Conservation (phyloP, 805 yeast species). For the Yarrowia divulgata region DNA sequence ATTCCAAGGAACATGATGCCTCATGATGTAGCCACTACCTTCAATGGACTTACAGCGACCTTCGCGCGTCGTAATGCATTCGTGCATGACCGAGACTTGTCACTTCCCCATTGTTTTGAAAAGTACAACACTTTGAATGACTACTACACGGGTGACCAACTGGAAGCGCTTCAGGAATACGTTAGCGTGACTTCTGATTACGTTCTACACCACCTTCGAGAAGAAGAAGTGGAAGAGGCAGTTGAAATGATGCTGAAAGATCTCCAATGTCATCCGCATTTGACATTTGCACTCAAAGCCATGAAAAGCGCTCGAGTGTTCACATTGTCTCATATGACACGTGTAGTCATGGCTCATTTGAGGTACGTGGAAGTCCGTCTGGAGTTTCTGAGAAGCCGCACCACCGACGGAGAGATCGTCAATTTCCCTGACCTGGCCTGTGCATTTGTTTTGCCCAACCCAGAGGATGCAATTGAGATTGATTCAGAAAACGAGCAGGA, state of each 20-base stretch:
- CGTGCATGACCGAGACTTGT: neutral
- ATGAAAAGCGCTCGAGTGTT: neutral
- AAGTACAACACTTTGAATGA: conserved; percentile 1
- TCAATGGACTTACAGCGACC: neutral
- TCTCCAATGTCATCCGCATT: neutral
- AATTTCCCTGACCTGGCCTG: neutral
- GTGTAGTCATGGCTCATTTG: neutral
- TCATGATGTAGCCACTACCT: conserved; percentile 1
- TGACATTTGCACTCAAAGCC: neutral
- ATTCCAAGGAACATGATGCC: neutral
- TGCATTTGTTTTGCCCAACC: neutral
- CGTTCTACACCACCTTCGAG: neutral
- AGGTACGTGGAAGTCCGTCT: conserved; percentile 3
- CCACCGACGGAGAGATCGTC: neutral
- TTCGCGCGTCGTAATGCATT: neutral
- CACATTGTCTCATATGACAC: neutral
- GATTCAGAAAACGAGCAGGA: neutral
- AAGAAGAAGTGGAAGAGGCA: neutral
- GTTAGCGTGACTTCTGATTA: neutral
- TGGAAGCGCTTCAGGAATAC: neutral
- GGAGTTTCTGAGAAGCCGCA: neutral
- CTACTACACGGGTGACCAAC: conserved; percentile 8
- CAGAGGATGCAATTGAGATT: neutral
- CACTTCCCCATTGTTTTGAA: neutral
- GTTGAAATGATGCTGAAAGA: conserved; percentile 18